These are phyloP conservation scores for Euphorbia lathyris DNA, from an alignment of 345 rosid species.

Conservation along the genomic window DNA sequence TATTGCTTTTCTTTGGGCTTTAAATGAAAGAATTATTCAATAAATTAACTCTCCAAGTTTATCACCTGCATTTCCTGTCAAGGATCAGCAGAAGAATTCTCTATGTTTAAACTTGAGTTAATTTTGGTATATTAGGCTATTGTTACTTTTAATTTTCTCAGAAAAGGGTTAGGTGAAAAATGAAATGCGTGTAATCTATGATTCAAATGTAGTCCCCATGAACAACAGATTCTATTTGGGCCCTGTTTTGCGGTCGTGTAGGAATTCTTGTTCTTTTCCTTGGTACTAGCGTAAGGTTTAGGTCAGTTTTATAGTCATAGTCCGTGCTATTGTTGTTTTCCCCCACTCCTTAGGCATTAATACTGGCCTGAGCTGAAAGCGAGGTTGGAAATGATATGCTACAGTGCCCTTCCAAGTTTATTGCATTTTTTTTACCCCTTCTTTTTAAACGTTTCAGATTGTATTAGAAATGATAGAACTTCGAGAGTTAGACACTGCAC, in stretches of 20 bases:
- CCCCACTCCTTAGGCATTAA: background rate
- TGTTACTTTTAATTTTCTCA: background rate
- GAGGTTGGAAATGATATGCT: background rate
- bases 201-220: no score
- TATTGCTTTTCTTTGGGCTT: no score
- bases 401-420: background rate
- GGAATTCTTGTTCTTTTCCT: background rate
- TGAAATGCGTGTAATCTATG: background rate
- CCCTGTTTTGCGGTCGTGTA: background rate
- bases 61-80: background rate
- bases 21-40: background rate
- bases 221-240: background rate
- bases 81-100: background rate
- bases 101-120: background rate
- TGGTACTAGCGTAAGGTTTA: background rate
- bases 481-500: slow-evolving; percentile 89
- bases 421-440: background rate
- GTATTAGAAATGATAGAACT: slow-evolving; percentile 98
- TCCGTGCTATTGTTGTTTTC: background rate
- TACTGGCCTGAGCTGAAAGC: background rate
- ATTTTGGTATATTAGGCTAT: background rate
- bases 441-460: slow-evolving; percentile 47
- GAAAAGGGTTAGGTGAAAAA: background rate
- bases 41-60: background rate
- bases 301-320: background rate